Evolutionary conservation across 2,329 filamentous ascomycete genomes (phyloP).

Genomic region (Triangularia verruculosa): DNA sequence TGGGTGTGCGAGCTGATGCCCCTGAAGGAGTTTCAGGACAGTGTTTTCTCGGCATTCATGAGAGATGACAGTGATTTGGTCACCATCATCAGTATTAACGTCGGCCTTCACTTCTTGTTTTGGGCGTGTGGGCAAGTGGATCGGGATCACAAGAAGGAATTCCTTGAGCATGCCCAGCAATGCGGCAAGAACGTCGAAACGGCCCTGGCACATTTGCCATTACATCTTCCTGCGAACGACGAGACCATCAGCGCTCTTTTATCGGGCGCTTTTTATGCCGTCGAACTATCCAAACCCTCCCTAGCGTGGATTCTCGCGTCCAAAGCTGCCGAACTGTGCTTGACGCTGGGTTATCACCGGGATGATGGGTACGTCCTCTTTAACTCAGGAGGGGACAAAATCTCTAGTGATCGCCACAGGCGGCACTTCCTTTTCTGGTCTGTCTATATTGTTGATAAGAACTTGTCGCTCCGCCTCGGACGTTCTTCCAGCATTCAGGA

Average conservation of each 20-base stretch:
- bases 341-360: conserved; percentile 60
- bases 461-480: conserved; percentile 56
- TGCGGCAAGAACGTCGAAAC: conserved; percentile 50
- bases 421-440: conserved; percentile 42
- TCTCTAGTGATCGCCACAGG: conserved; percentile 1
- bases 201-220: conserved; percentile 47
- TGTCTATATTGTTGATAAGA: conserved; percentile 56
- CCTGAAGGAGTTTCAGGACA: conserved; percentile 47
- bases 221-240: conserved; percentile 53
- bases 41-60: conserved; percentile 51
- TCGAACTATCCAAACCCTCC: conserved; percentile 59
- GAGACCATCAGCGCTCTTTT: conserved; percentile 56
- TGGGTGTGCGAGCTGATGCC: conserved; percentile 46
- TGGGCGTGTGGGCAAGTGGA: conserved; percentile 40
- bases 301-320: conserved; percentile 61
- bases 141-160: conserved; percentile 27
- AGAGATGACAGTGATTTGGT: conserved; percentile 48
- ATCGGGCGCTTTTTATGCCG: conserved; percentile 57
- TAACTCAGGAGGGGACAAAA: not conserved
- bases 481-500: conserved; percentile 57
- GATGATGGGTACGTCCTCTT: conserved; percentile 29
- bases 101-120: conserved; percentile 49
- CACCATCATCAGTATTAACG: conserved; percentile 49
- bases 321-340: conserved; percentile 57
- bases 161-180: conserved; percentile 36